phyloP scores from a whole-genome alignment of 257 asterid genomes.

The Solanum lycopersicoides region DNA sequence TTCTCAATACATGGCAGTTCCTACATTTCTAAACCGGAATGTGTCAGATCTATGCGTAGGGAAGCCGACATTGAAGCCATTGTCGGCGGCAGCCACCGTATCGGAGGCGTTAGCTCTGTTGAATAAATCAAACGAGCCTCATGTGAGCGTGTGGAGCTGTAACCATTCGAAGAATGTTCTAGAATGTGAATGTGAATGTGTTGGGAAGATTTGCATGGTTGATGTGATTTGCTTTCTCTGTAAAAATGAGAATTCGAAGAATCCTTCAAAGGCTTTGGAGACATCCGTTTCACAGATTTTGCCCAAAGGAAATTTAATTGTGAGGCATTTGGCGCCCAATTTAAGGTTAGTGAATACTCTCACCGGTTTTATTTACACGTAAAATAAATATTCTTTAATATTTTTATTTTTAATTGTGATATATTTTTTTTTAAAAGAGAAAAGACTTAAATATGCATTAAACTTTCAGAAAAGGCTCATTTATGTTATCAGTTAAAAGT shows the following conservation, averaged over 20 bases:
- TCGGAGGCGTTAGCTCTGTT: slow-evolving; percentile 40
- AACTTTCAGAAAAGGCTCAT: too few species aligned
- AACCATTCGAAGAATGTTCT: neutral
- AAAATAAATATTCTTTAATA: too few species aligned
- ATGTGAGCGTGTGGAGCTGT: slow-evolving; percentile 60
- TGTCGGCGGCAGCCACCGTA: slow-evolving; percentile 34
- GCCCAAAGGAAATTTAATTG: slow-evolving; percentile 22
- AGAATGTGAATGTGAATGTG: slow-evolving; percentile 22
- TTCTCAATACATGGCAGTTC: slow-evolving; percentile 56
- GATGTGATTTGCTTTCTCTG: slow-evolving; percentile 62
- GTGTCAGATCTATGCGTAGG: slow-evolving; percentile 77
- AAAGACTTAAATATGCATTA: too few species aligned
- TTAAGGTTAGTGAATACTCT: slow-evolving; percentile 24
- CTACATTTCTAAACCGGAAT: slow-evolving; percentile 38
- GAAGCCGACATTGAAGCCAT: slow-evolving; percentile 59
- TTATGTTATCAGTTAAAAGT: too few species aligned
- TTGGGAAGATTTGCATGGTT: slow-evolving; percentile 54
- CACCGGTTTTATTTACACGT: too few species aligned
- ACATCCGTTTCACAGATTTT: slow-evolving; percentile 40
- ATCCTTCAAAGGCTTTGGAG: slow-evolving; percentile 52
- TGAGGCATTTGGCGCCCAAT: slow-evolving; percentile 52
- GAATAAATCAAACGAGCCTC: slow-evolving; percentile 27
- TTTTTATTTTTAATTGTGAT: too few species aligned
- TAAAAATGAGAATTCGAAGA: slow-evolving; percentile 33
- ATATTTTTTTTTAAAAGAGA: too few species aligned